phyloP scores from a whole-genome alignment of 169 alveolate genomes.

The Plasmodium gonderi region DNA sequence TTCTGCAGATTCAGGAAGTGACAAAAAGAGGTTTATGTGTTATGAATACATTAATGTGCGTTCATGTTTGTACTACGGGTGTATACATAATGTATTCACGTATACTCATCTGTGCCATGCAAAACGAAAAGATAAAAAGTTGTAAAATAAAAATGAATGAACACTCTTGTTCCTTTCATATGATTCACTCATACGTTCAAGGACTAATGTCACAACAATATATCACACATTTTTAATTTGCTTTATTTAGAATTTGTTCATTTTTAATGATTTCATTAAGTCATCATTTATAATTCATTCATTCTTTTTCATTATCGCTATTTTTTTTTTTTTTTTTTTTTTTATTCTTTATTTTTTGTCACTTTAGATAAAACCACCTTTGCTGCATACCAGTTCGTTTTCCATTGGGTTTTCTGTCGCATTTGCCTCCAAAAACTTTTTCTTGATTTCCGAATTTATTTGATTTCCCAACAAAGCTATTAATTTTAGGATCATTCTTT shows the following conservation, averaged over 20 bases:
- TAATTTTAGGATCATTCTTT: slow-evolving; percentile 56
- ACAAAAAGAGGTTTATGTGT: neutral
- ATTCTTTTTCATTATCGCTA: too few relatives aligned
- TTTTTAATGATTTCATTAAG: too few relatives aligned
- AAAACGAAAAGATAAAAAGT: neutral
- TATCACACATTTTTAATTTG: too few relatives aligned
- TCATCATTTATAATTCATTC: too few relatives aligned
- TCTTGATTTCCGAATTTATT: slow-evolving; percentile 53
- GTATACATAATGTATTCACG: neutral
- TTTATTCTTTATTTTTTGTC: too few relatives aligned
- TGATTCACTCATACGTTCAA: too few relatives aligned
- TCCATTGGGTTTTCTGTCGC: slow-evolving; percentile 12
- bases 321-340: neutral
- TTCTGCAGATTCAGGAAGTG: slow-evolving; percentile 3
- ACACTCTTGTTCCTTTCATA: too few relatives aligned
- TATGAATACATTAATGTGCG: neutral
- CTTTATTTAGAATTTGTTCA: too few relatives aligned
- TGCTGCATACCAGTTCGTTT: slow-evolving; percentile 10
- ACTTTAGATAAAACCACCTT: too few relatives aligned
- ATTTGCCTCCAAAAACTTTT: slow-evolving; percentile 15
- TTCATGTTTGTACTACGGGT: neutral
- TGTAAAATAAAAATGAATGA: neutral
- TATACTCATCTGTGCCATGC: neutral
- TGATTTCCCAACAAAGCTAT: slow-evolving; percentile 59
- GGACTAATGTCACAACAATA: too few relatives aligned